Conservation (phyloP, 1,139 yeast species). For the Saccharomyces hybrid region DNA sequence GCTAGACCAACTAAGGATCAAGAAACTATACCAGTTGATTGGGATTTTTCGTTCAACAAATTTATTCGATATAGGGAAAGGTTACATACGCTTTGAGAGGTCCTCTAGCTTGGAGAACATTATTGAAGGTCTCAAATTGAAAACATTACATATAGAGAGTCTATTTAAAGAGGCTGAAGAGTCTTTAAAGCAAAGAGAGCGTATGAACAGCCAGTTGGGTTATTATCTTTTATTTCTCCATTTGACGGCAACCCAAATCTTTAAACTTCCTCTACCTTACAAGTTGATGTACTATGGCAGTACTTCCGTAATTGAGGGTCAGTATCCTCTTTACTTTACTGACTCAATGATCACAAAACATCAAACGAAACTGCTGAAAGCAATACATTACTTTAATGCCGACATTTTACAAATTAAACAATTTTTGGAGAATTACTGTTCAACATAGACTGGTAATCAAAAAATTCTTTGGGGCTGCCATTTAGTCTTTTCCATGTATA, state of each 20-base stretch:
- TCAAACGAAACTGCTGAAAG: conserved; percentile 14
- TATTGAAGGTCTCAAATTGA: neutral
- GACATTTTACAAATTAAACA: conserved; percentile 26
- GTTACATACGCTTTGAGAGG: conserved; percentile 6
- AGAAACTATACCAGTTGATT: conserved; percentile 18
- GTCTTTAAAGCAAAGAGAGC: neutral
- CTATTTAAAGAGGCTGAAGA: neutral
- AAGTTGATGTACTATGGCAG: conserved; percentile 25
- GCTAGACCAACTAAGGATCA: conserved; percentile 14
- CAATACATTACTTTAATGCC: conserved; percentile 20
- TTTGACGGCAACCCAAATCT: conserved; percentile 18
- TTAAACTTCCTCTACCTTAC: conserved; percentile 23
- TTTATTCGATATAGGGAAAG: conserved; percentile 10
- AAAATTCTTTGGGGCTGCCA: conserved; percentile 40
- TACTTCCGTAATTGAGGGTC: conserved; percentile 20
- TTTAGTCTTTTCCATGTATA: conserved; percentile 67
- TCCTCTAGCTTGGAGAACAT: conserved; percentile 1
- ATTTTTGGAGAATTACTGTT: conserved; percentile 36
- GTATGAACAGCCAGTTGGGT: conserved; percentile 22
- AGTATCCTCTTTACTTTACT: conserved; percentile 21
- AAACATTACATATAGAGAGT: neutral
- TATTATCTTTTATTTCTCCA: conserved; percentile 24
- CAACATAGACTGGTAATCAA: conserved; percentile 58
- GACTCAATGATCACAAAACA: conserved; percentile 14
- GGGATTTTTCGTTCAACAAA: conserved; percentile 12